Base-by-base conservation (phyloP, 495 filamentous ascomycete genomes). In the Hamigera avellanea region DNA sequence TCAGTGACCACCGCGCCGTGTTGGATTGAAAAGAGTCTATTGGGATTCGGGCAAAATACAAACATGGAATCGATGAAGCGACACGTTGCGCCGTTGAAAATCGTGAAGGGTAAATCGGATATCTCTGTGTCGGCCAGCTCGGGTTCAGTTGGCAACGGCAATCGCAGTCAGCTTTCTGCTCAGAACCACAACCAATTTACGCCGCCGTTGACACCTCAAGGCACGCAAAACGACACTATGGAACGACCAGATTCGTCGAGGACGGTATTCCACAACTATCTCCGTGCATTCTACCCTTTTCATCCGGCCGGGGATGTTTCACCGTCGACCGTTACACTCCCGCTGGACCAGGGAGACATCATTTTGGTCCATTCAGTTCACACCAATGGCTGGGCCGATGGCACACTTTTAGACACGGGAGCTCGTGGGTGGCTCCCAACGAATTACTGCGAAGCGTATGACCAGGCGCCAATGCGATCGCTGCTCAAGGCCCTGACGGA, bases 321-420 rank as follows among this genome's bases (percentile, higher is more conserved):
- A 8, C 69, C 72, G 10, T 70, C 82, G 14, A 89, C 85, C 7
- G 82, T 96, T 40, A 95, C 89, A 14, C 59, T 95, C 7, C 84
- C 86, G 5, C 69, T 99, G 19, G 83, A 86, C 45, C 75, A 81
- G 46, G 93, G 91, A 35, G 93, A 96, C 46, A 74, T 99, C 15
- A 83, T 99, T 35, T 59, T 99, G 38, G 79, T 99, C 23, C 93
- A 99, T 58, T 95, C 91, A 10, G 82, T 99, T 46, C 93, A 99
- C 62, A 86, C 85, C 33, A 99, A 95, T 65, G 93, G 93, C 48
- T 99, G 93, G 93, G 93, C 91, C 27, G 93, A 99, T 58, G 93
- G 93, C 27, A 99, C 93, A n/a, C 67, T 95, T 30, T 61, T 99
- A 36, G 72, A 82, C 36, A 82, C 85, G 9, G 91, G 89, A 13